Conservation (phyloP, 2,329 filamentous ascomycete genomes). For the Ceratocystis alfenasii region DNA sequence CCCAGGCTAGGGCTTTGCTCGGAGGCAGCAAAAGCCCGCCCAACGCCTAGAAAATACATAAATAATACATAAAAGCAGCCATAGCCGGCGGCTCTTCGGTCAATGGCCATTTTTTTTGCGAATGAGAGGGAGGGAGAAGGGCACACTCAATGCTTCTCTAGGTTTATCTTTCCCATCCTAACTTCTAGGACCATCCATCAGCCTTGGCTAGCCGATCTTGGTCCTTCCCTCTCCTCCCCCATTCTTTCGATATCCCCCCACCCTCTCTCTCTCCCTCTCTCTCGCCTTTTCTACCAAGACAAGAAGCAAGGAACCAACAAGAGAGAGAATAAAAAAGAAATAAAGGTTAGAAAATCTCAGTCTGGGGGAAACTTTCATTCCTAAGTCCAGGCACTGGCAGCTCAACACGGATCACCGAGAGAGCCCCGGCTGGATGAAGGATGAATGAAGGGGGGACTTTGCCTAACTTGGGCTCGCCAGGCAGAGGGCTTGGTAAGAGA, state of each 20-base stretch:
- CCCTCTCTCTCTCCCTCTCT: neutral
- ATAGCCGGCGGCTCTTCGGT: conserved; percentile 1
- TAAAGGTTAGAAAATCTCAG: neutral
- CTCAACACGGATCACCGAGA: neutral
- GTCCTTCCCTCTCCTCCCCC: neutral
- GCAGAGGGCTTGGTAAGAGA: neutral
- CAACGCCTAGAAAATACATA: neutral
- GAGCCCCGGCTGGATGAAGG: neutral
- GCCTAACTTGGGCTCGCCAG: neutral
- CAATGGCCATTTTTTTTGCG: neutral
- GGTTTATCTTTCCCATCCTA: neutral
- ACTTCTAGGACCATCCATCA: neutral
- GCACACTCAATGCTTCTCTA: neutral
- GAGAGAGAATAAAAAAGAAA: neutral
- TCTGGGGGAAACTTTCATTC: conserved; percentile 5
- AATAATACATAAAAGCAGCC: neutral
- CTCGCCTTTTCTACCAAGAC: neutral
- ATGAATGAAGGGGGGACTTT: neutral
- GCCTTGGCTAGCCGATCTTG: neutral
- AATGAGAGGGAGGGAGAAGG: neutral
- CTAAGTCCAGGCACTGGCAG: neutral
- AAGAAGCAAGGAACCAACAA: neutral
- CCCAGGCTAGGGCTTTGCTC: neutral
- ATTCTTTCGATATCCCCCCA: neutral
- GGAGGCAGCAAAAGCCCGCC: neutral